Conservation (phyloP, 306 rosid species). For the Styphnolobium japonicum region DNA sequence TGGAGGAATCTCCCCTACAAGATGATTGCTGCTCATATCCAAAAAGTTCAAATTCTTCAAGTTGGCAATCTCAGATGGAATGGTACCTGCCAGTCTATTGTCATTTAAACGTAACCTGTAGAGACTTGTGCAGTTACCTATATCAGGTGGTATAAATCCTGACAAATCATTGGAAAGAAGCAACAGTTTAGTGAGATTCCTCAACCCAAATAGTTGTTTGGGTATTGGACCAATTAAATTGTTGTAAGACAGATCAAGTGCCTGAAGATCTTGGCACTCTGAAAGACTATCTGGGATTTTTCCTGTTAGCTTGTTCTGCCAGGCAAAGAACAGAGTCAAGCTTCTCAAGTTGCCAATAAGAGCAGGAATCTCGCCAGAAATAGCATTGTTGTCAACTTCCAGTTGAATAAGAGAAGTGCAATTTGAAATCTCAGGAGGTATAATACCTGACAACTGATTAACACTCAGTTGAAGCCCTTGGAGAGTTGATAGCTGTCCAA, state of each 20-base stretch:
- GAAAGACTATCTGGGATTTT: conserved; percentile 72
- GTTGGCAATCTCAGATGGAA: conserved; percentile 77
- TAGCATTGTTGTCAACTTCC: conserved; percentile 76
- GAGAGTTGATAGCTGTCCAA: conserved; percentile 61
- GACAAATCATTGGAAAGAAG: conserved; percentile 73
- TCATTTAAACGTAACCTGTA: conserved; percentile 61
- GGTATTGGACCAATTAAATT: conserved; percentile 63
- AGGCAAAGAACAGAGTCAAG: conserved; percentile 65
- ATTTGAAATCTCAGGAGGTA: conserved; percentile 70
- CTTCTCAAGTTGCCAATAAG: conserved; percentile 68
- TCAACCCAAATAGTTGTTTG: conserved; percentile 52
- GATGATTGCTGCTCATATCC: conserved; percentile 62
- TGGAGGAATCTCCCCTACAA: conserved; percentile 67
- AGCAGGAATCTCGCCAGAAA: conserved; percentile 68
- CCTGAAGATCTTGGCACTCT: conserved; percentile 58
- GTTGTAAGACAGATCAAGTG: conserved; percentile 80
- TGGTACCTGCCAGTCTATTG: conserved; percentile 58
- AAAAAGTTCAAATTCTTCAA: conserved; percentile 58
- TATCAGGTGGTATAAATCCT: conserved; percentile 73
- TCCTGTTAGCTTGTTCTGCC: conserved; percentile 76
- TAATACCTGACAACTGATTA: conserved; percentile 62
- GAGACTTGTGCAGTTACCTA: conserved; percentile 76
- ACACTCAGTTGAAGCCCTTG: conserved; percentile 79
- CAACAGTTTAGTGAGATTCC: conserved; percentile 62
- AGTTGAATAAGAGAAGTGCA: conserved; percentile 59